A percentile compares a stretch with the other conserved stretches of the same genome.
These are phyloP conservation scores for Fusarium domesticum DNA, from an alignment of 2,329 filamentous ascomycete genomes.

Conservation along the genomic window DNA sequence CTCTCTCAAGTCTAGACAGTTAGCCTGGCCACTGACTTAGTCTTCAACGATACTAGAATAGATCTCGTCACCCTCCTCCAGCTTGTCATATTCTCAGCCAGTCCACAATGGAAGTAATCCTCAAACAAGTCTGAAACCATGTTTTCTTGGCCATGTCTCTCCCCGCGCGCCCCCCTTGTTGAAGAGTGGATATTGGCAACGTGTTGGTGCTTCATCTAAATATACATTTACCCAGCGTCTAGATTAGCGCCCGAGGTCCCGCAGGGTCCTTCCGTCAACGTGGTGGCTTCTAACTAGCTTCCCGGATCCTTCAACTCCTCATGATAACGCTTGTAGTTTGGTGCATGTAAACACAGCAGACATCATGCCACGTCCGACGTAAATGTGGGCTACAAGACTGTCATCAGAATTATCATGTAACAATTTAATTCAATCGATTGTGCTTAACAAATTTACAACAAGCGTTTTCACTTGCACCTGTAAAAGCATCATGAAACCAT, in stretches of 20 bases:
- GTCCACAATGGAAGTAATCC: too few relatives aligned
- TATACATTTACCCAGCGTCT: constrained; percentile 7
- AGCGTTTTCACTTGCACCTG: neutral
- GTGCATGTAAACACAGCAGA: too few relatives aligned
- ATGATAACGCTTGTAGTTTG: too few relatives aligned
- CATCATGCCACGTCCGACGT: too few relatives aligned
- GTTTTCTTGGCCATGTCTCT: neutral
- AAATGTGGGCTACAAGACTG: neutral
- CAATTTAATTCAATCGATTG: neutral
- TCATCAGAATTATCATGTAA: neutral
- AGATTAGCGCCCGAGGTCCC: constrained; percentile 13
- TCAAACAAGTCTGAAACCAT: neutral
- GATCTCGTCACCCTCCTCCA: too few relatives aligned
- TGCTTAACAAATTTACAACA: neutral
- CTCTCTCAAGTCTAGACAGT: too few relatives aligned
- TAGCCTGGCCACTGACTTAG: too few relatives aligned
- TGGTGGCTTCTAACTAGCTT: too few relatives aligned
- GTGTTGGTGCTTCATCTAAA: constrained; percentile 2
- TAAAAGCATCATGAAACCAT: neutral
- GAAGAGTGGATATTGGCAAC: neutral
- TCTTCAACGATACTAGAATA: too few relatives aligned
- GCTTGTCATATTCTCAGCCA: too few relatives aligned
- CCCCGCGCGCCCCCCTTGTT: neutral
- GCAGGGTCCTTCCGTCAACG: neutral
- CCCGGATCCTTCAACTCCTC: too few relatives aligned